Percentiles rank a stretch among this genome's conserved stretches.
phyloP scores from a whole-genome alignment of 148 eudicot species.

The Nepenthes gracilis region DNA sequence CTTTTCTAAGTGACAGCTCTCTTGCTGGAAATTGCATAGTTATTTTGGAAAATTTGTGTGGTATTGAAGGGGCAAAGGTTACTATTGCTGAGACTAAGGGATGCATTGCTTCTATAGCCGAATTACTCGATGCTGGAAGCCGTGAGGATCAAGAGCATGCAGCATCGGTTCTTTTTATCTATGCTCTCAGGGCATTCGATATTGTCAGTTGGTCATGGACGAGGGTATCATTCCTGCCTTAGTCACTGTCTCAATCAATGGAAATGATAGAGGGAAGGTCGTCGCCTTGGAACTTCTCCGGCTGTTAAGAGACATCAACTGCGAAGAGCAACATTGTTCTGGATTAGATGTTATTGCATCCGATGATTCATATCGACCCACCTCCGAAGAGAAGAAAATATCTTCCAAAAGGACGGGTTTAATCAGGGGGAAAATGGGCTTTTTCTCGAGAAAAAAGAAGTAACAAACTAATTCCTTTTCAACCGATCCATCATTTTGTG shows the following conservation, averaged over 20 bases:
- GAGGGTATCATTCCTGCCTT: constrained; percentile 64
- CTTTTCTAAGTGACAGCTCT: constrained; percentile 30
- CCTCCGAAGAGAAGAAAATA: constrained; percentile 4
- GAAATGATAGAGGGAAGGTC: constrained; percentile 50
- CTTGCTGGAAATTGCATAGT: constrained; percentile 34
- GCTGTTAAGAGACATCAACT: constrained; percentile 23
- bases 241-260: constrained; percentile 25
- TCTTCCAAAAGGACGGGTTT: constrained; percentile 18
- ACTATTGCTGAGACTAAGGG: constrained; percentile 50
- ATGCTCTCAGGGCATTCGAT: constrained; percentile 39
- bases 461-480: no score
- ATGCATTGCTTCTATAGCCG: constrained; percentile 49
- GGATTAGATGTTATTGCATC: no score
- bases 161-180: constrained; percentile 39
- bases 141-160: constrained; percentile 56
- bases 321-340: neutral
- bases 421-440: constrained; percentile 14
- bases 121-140: constrained; percentile 35
- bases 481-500: no score
- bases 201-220: constrained; percentile 48
- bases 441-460: constrained; percentile 9
- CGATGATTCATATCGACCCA: no score
- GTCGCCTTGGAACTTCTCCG: constrained; percentile 51
- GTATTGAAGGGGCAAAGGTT: constrained; percentile 25
- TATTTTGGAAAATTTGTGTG: constrained; percentile 45